phyloP scores from a whole-genome alignment of 352 stramenopile species.

The Globisporangium orthogonon region DNA sequence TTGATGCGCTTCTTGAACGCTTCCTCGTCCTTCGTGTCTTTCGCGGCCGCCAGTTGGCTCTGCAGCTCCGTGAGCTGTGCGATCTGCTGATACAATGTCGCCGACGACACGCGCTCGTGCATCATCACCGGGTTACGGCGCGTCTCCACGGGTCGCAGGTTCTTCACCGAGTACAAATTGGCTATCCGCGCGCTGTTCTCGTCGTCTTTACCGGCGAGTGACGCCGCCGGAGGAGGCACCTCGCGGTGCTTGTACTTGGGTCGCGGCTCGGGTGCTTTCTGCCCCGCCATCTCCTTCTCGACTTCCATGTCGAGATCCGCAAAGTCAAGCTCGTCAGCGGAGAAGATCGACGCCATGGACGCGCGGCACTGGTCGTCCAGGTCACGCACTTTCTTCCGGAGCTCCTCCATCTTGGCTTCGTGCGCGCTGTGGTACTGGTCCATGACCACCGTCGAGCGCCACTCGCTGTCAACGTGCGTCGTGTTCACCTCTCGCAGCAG shows the following conservation, averaged over 20 bases:
- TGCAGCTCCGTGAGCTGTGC: constrained; percentile 46
- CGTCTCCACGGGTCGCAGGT: constrained; percentile 6
- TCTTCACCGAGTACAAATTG: constrained; percentile 14
- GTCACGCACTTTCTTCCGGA: constrained; percentile 31
- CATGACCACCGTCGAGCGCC: constrained; percentile 41
- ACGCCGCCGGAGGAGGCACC: background rate
- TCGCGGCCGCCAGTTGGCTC: constrained; percentile 36
- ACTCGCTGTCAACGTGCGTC: constrained; percentile 18
- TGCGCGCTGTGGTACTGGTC: constrained; percentile 35
- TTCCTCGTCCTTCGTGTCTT: constrained; percentile 38
- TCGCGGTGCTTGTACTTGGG: constrained; percentile 13
- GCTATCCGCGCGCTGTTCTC: constrained; percentile 16
- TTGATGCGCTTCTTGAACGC: constrained; percentile 48
- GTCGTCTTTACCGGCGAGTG: background rate
- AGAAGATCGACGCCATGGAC: constrained; percentile 48
- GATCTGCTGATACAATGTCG: constrained; percentile 42
- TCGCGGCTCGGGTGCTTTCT: background rate
- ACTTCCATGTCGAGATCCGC: constrained; percentile 19
- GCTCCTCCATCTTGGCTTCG: constrained; percentile 34
- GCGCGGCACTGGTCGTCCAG: constrained; percentile 52
- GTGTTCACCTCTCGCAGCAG: constrained; percentile 8
- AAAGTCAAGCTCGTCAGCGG: constrained; percentile 41
- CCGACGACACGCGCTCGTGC: constrained; percentile 32
- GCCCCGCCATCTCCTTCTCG: background rate
- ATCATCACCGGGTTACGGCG: constrained; percentile 16